Conservation (phyloP, 2,329 filamentous ascomycete genomes). For the Fusarium marasasianum region DNA sequence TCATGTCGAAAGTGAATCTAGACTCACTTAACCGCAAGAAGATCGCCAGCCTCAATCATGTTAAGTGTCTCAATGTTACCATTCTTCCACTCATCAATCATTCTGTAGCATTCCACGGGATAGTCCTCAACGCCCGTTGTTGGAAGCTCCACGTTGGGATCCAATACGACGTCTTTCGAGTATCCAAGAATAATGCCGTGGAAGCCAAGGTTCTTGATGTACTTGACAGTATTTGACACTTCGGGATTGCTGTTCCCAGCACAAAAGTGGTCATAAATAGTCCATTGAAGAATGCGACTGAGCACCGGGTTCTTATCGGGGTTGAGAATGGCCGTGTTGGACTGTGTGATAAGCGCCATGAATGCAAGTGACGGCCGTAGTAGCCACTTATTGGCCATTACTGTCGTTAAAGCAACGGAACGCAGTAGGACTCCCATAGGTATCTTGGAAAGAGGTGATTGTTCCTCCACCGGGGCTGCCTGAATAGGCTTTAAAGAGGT, state of each 20-base stretch:
- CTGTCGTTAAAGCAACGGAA: constrained; percentile 40
- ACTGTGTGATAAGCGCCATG: constrained; percentile 36
- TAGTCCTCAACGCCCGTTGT: constrained; percentile 11
- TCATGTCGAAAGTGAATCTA: no score
- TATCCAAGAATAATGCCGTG: constrained; percentile 63
- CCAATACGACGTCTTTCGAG: constrained; percentile 57
- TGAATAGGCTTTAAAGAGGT: background rate
- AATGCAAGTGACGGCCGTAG: constrained; percentile 39
- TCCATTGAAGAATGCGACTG: constrained; percentile 55
- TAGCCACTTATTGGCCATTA: constrained; percentile 41
- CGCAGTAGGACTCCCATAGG: constrained; percentile 37
- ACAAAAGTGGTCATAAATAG: constrained; percentile 67
- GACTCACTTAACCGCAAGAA: constrained; percentile 65
- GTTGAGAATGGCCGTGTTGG: constrained; percentile 51
- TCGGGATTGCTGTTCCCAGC: constrained; percentile 60
- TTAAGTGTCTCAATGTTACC: constrained; percentile 63
- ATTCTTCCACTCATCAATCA: constrained; percentile 58
- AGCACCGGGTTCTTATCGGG: constrained; percentile 52
- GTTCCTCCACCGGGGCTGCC: background rate
- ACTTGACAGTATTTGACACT: constrained; percentile 55
- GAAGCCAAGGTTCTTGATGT: constrained; percentile 60
- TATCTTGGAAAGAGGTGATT: constrained; percentile 32
- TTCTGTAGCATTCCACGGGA: constrained; percentile 14
- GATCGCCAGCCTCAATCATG: constrained; percentile 62
- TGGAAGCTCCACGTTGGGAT: constrained; percentile 37